Base-by-base conservation (phyloP, 2,329 filamentous ascomycete species). In the Fonsecaea erecta region DNA sequence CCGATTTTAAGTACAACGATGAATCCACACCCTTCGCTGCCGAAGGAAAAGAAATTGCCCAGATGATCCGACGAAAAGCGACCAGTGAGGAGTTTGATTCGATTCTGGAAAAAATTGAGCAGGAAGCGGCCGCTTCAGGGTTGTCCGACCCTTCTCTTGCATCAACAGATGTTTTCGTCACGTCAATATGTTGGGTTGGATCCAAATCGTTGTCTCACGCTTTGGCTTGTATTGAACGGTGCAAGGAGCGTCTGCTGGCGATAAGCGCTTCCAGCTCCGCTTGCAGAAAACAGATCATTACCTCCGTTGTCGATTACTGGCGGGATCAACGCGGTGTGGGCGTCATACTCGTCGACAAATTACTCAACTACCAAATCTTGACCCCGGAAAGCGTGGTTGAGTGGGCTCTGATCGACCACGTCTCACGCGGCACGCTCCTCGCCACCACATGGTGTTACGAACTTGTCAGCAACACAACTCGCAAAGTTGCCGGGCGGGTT, bases 171-270 rank as follows among this genome's bases (percentile, higher is more conserved):
- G 93, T 93, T 46, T 96, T 97, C 74, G 89, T 97, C 74, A 99
- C 94, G 0, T 89, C 92, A 21, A 93, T 99, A 71, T 95, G 94
- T 80, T 95, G 88, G 79, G 89, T 97, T 55, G 95, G 95, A 52
- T 93, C 92, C 69, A 99, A 99, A 79, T 97, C 94, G 0, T 86
- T 99, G 34, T 97, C 93, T 12, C 95, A 99, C 77, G 92, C 97
- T 3, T 86, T 99, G 16, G 96, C 93, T 8, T 96, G 91, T 76
- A 97, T 99, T 70, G 95, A 99, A 78, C 90, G 95, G 64, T 94
- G 90, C 79, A 97, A 97, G 79, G 91, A 94, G 61, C 88, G 93
- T 32, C 87, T 99, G 0, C 82, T 97, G 1, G 88, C 90, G 64
- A 88, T 94, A 40, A 92, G 92, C 0, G 84, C 88, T 1, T 84